Evolutionary conservation across 225 moss, liverwort and hornwort genomes (phyloP).

Genomic region (Sphagnum tenellum): DNA sequence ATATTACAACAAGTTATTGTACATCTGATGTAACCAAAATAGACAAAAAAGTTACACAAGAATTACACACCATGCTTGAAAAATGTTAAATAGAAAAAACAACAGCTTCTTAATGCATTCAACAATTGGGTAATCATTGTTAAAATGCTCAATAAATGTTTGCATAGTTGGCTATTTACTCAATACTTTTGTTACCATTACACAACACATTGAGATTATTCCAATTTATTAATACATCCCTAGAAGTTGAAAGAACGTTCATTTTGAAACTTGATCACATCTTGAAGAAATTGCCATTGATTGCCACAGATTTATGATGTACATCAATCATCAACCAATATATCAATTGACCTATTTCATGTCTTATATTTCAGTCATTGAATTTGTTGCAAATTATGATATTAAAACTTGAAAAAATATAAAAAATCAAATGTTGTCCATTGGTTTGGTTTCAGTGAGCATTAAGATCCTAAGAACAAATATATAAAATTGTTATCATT

Average conservation of each 20-base stretch:
- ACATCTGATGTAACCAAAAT: slow-evolving; percentile 4
- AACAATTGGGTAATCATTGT: neutral
- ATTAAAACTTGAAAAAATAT: neutral
- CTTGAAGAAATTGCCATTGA: neutral
- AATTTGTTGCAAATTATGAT: neutral
- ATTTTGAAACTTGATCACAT: neutral
- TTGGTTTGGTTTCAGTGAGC: neutral
- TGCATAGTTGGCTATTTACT: neutral
- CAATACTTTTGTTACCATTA: neutral
- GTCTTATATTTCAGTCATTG: neutral
- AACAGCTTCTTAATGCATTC: neutral
- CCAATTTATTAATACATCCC: neutral
- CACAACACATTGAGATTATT: neutral
- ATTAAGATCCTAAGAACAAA: neutral
- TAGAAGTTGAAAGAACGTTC: neutral
- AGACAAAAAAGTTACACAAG: slow-evolving; percentile 1
- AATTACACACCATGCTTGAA: neutral
- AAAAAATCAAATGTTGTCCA: neutral
- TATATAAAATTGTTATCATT: neutral
- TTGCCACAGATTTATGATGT: neutral
- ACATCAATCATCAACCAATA: neutral
- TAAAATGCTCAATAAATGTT: slow-evolving; percentile 3
- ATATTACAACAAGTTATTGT: neutral
- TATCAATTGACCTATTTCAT: neutral
- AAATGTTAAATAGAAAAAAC: neutral